Evolutionary conservation across 129 eudicot genomes (phyloP).

Genomic region (Ambrosia artemisiifolia): DNA sequence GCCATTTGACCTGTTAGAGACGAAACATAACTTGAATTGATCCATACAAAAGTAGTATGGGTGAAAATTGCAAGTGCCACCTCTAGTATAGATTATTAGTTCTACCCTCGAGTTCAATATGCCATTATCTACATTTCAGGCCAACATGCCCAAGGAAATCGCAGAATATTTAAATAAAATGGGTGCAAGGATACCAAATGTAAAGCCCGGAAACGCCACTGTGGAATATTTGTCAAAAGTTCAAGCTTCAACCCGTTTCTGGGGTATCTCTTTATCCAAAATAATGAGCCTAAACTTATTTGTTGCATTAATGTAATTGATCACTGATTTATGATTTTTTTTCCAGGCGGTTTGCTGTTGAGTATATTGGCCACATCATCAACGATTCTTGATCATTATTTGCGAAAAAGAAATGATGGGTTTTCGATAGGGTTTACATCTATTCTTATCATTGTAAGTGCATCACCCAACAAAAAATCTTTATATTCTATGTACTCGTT

Average conservation of each 20-base stretch:
- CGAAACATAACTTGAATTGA: neutral
- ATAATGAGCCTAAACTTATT: neutral
- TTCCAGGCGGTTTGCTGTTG: conserved; percentile 80
- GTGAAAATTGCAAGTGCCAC: neutral
- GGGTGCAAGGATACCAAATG: conserved; percentile 95
- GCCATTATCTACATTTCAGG: conserved; percentile 45
- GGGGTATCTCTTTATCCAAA: conserved; percentile 58
- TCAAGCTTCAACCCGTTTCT: conserved; percentile 98
- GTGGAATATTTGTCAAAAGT: conserved; percentile 77
- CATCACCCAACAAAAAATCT: neutral
- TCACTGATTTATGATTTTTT: conserved; percentile 1
- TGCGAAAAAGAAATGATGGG: conserved; percentile 79
- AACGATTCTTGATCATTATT: conserved; percentile 75
- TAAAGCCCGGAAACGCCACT: conserved; percentile 97
- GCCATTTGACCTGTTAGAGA: neutral
- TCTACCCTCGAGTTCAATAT: neutral
- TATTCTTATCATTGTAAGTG: conserved; percentile 87
- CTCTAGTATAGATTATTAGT: neutral
- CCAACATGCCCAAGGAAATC: conserved; percentile 98
- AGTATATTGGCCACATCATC: conserved; percentile 83
- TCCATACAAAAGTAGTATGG: neutral
- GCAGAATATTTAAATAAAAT: conserved; percentile 89
- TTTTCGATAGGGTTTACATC: conserved; percentile 92
- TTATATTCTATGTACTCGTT: neutral
- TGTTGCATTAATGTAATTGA: neutral